Evolutionary conservation across 768 basidiomycete genomes (phyloP), one percentile per base, ranked within the genome.

Genomic region (Termitomyces sp.): DNA sequence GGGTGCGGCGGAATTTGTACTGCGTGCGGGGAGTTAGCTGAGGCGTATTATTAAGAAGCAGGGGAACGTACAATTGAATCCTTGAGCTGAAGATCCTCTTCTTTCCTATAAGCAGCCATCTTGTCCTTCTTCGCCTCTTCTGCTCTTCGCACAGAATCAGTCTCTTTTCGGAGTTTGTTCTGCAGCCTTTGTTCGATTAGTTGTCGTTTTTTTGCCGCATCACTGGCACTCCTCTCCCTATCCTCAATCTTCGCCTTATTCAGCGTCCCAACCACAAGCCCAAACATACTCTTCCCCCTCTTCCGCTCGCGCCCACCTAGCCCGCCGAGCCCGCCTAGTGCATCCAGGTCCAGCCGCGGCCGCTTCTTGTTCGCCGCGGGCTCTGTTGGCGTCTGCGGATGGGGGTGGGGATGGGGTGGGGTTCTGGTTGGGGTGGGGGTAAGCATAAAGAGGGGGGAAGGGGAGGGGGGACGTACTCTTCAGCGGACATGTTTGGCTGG

Each of bases 101-200:
- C 92, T 73, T 85, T 91, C 64, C 90, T 79, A 73, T 86, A 90
- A 50, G 91, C 90, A 42, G 70, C 64, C 53, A 84, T 84, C 74
- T 91, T 91, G 76, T 91, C 90, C 73, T 90, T 90, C 76, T 92
- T 92, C 62, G 87, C 88, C 75, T 93, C 91, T 80, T 92, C 91
- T 67, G 88, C 87, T 73, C 88, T 82, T 73, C 91, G 85, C 76
- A 93, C 90, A 79, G 87, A 81, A 74, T 91, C 91, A 81, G 88
- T 91, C 74, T 94, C 92, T 81, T 87, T 89, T 72, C 84, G 82
- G 65, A 94, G 82, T 77, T 91, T 93, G 78, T 81, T 81, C 80
- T 92, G 91, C 78, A 94, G 81, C 78, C 90, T 87, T 73, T 91
- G 87, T 72, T 94, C 91, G 71, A 90, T 89, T 70, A 89, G 69